A percentile compares a stretch with the other conserved stretches of the same genome.
phyloP scores from a whole-genome alignment of 2,329 filamentous ascomycete species.

The Fusarium multiceps region DNA sequence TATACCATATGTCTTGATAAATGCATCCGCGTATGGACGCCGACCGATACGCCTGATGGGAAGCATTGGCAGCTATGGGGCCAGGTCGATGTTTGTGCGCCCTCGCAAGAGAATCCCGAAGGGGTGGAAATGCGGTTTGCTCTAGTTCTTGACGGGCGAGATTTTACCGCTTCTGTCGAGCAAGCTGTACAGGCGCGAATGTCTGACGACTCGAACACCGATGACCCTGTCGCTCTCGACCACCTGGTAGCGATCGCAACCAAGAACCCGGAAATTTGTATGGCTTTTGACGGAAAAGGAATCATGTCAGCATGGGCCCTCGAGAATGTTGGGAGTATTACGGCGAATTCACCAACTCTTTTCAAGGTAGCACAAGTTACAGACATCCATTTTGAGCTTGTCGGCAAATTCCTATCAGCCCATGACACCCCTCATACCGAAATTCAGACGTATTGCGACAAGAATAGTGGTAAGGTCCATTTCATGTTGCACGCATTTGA shows the following conservation, averaged over 20 bases:
- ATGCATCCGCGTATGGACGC: constrained; percentile 84
- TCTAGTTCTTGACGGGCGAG: constrained; percentile 84
- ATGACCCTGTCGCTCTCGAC: constrained; percentile 76
- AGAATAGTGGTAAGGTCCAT: constrained; percentile 71
- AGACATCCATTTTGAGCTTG: constrained; percentile 62
- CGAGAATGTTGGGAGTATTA: constrained; percentile 82
- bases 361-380: constrained; percentile 88
- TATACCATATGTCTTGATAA: constrained; percentile 90
- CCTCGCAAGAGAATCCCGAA: constrained; percentile 65
- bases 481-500: constrained; percentile 87
- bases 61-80: constrained; percentile 84
- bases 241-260: constrained; percentile 89
- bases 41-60: constrained; percentile 75
- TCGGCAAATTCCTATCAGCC: constrained; percentile 49
- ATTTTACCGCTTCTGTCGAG: constrained; percentile 83
- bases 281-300: constrained; percentile 85
- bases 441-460: constrained; percentile 78
- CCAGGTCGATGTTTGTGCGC: constrained; percentile 78
- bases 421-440: constrained; percentile 65
- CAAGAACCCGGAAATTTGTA: constrained; percentile 84
- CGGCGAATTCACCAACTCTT: constrained; percentile 73
- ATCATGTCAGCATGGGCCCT: constrained; percentile 93
- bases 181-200: constrained; percentile 72
- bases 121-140: constrained; percentile 55
- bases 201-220: constrained; percentile 67